Evolutionary conservation across 2,329 filamentous ascomycete species (phyloP).

Genomic region (Penicillium sumatraense): DNA sequence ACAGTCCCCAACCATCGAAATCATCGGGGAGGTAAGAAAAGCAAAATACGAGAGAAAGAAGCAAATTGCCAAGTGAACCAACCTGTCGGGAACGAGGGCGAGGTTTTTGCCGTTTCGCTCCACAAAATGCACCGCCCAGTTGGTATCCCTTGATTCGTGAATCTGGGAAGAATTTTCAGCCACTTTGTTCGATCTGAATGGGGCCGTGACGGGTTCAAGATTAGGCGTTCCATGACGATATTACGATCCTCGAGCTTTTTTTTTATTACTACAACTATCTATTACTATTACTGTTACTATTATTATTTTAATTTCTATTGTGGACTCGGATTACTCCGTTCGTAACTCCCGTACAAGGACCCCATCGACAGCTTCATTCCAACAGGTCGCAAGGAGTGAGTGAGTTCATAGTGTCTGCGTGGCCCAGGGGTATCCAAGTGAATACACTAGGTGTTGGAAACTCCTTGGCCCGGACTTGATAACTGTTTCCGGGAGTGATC

Average conservation of each 20-base stretch:
- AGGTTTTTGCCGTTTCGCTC: neutral
- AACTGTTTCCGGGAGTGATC: conserved; percentile 4
- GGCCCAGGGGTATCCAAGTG: neutral
- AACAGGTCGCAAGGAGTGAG: neutral
- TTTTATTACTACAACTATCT: neutral
- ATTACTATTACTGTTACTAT: too few species aligned
- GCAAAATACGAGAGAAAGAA: neutral
- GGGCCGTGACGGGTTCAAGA: neutral
- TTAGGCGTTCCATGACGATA: neutral
- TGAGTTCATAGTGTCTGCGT: neutral
- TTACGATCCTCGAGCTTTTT: conserved; percentile 5
- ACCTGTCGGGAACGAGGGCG: neutral
- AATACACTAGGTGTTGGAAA: too few species aligned
- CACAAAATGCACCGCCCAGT: neutral
- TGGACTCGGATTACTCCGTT: too few species aligned
- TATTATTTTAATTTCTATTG: too few species aligned
- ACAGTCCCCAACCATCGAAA: neutral
- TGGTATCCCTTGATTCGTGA: conserved; percentile 1
- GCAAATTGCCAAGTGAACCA: neutral
- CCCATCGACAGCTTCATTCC: conserved; percentile 1
- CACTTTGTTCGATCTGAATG: neutral
- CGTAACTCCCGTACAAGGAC: too few species aligned
- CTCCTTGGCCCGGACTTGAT: neutral
- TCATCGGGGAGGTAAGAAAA: neutral
- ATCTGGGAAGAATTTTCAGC: neutral